Conservation (phyloP, 371 early-diverging fungal species). For the Mortierella sp. region DNA sequence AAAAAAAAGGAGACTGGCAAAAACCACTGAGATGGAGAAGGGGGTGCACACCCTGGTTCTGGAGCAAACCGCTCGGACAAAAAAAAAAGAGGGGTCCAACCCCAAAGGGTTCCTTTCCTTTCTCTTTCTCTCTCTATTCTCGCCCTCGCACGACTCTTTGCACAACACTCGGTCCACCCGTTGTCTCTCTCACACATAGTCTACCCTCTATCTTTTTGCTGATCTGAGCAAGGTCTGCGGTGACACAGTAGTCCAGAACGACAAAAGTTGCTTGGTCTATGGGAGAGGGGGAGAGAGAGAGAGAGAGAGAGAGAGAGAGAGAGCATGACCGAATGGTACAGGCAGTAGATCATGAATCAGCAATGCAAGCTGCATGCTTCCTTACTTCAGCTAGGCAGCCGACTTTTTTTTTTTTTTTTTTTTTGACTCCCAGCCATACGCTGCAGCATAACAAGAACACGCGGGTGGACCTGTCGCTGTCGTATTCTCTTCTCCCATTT, state of each 20-base stretch:
- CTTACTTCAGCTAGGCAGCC: not conserved
- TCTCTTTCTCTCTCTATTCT: not conserved
- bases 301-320: not conserved
- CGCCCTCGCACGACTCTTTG: too few species aligned
- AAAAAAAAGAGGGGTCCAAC: not conserved
- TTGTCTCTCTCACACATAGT: too few species aligned
- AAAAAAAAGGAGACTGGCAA: not conserved
- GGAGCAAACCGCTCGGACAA: too few species aligned
- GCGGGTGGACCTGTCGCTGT: not conserved
- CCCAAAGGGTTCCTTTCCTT: not conserved
- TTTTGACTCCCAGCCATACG: not conserved
- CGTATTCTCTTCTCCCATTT: not conserved
- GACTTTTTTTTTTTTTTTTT: not conserved
- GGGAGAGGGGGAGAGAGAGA: not conserved
- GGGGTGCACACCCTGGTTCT: not conserved
- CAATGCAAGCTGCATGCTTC: not conserved
- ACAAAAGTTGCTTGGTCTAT: not conserved
- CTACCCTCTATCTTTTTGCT: not conserved
- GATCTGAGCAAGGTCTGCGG: not conserved
- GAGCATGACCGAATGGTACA: not conserved
- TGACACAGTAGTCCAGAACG: not conserved
- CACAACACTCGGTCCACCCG: too few species aligned
- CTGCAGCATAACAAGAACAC: not conserved
- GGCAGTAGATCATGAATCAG: not conserved
- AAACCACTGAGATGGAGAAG: too few species aligned